These are phyloP conservation scores for Dinochytrium kinnereticum DNA, from an alignment of 371 early-diverging fungal genomes.

Conservation along the genomic window DNA sequence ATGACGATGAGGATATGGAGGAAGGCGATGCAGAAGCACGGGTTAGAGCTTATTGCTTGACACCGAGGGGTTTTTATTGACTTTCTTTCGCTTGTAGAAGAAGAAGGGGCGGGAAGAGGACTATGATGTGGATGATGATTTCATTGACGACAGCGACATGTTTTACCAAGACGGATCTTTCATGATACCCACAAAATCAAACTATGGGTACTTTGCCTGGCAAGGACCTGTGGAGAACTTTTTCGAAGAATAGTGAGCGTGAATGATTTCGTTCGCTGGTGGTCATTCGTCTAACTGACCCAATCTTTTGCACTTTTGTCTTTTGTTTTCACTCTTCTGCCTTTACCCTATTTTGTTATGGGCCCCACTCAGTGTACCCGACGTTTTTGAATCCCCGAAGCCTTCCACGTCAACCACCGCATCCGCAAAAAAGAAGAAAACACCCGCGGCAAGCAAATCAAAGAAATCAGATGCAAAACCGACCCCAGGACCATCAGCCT, in stretches of 20 bases:
- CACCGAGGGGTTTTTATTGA: too few species aligned
- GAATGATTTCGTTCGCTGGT: neutral
- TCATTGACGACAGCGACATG: constrained; percentile 52
- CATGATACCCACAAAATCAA: constrained; percentile 17
- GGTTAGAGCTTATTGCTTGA: too few species aligned
- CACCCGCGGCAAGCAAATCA: neutral
- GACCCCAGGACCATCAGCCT: neutral
- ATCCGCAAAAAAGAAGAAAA: constrained; percentile 9
- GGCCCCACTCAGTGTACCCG: neutral
- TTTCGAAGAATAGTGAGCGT: constrained; percentile 49
- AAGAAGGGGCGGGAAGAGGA: constrained; percentile 14
- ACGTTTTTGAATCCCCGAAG: constrained; percentile 1
- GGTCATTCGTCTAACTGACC: neutral
- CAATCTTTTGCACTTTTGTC: too few species aligned
- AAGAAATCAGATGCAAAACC: neutral
- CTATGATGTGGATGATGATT: constrained; percentile 53
- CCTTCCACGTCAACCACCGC: neutral
- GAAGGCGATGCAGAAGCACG: constrained; percentile 2
- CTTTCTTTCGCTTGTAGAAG: too few species aligned
- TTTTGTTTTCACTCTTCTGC: too few species aligned
- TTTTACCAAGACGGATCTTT: constrained; percentile 21
- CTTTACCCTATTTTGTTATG: too few species aligned
- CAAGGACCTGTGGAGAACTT: constrained; percentile 51
- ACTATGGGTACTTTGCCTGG: constrained; percentile 52
- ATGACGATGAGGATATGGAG: neutral